Base-by-base conservation (phyloP, 2,329 filamentous ascomycete species). In the Trichoderma koningii region DNA sequence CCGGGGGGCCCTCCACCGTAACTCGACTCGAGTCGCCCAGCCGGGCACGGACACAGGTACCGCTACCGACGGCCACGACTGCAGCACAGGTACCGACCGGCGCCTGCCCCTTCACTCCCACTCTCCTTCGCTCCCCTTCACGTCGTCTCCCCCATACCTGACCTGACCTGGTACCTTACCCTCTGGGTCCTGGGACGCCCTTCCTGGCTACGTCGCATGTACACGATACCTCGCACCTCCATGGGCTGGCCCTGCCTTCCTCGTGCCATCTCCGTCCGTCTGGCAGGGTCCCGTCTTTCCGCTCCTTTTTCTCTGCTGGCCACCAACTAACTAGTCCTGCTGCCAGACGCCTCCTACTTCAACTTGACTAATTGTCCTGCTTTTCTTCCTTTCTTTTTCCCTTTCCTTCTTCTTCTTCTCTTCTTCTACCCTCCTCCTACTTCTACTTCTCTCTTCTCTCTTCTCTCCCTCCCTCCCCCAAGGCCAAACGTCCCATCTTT, bases 251-350 rank as follows among this genome's bases (percentile, higher is more conserved):
- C 47, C 53, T 68, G 67, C 64, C 68, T 66, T 69, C 65, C 68
- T 68, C 65, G 63, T 64, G 62, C 53, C 62, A 64, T 55, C 64
- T 66, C 59, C 59, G 64, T 66, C 63, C 57, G 64, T 66, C 63
- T 64, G 47, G 53, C 59, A 66, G 64, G 64, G 64, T 66, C 64
- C 61, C 44, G 52, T 51, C 52, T 56, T 56, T 55, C 57, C 42
- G 55, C 62, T 61, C 62, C 62, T 66, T 66, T 66, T 66, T 45
- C 53, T 66, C 64, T 30, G 56, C 34, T 60, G 45, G 53, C 45
- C 9, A 44, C 23, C 48, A 63, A 63, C 63, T 45, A 44, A 42
- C 47, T 66, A 55, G 51, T 65, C 48, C 63, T 48, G 56, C 42
- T 48, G 63, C 64, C 55, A 63, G 64, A 66, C 53, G 60, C 64